Base-by-base conservation (phyloP, 208 protist genomes). In the Leishmania mexicana region DNA sequence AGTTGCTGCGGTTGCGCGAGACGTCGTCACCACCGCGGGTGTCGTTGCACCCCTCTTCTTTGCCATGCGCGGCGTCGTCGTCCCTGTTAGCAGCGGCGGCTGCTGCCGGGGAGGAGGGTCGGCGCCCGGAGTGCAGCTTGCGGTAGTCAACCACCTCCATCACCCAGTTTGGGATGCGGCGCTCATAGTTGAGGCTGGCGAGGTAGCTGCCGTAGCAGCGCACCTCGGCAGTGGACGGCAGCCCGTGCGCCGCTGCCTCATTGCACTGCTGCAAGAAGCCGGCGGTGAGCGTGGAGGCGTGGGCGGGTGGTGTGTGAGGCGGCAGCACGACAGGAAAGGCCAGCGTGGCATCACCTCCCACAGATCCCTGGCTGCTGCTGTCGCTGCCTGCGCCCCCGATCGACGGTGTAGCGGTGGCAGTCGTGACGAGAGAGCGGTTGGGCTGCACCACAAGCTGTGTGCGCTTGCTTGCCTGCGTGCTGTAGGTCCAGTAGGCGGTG, bases 131-230 rank as follows among this genome's bases (percentile, higher is more conserved):
- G 40, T 38, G 81, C 45, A 85, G 83, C 47, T 74, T 62, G 19
- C 76, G 51, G 72, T 83, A 72, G 76, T 89, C 84, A 40, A 94
- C 42, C n/a, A 87, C 80, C 83, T 97, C 92, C 80, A 96, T 76
- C 67, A 97, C 94, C 90, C 91, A 97, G 80, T 94, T 95, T 11
- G 94, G 94, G 51, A 94, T 84, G 38, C 94, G 85, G 10, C 92
- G 89, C 84, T 97, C 90, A 77, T 94, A 93, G 86, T 96, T 95
- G 78, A 97, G 91, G 58, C 89, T 92, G 64, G 94, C 84, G 31
- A 95, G 71, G 84, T 96, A 97, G 45, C 88, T 89, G 70, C 88
- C 89, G 83, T 91, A 95, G 81, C 88, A 94, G 35, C 91, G 90
- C 51, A 96, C 87, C 15, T 90, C 85, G 19, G 74, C 76, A 6